phyloP scores from a whole-genome alignment of 2,329 filamentous ascomycete genomes.

The Colletotrichum agaves region DNA sequence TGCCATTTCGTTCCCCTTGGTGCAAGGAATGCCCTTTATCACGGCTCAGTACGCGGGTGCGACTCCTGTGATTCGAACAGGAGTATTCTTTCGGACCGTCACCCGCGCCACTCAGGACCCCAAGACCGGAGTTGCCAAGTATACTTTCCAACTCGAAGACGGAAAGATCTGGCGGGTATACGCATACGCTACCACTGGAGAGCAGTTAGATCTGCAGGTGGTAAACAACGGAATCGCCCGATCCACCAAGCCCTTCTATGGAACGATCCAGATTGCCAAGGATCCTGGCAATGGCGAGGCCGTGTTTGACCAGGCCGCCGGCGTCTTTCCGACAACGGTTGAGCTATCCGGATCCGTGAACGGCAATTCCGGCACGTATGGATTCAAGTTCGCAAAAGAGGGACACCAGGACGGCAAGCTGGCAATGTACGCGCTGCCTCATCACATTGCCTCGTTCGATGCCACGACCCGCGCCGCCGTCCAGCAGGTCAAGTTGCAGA shows the following conservation, averaged over 20 bases:
- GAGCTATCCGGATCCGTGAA: slow-evolving; percentile 71
- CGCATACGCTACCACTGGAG: slow-evolving; percentile 68
- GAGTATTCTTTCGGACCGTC: slow-evolving; percentile 78
- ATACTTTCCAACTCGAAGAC: slow-evolving; percentile 77
- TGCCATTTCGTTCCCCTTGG: slow-evolving; percentile 79
- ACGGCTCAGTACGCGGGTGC: slow-evolving; percentile 79
- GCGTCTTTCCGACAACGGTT: slow-evolving; percentile 76
- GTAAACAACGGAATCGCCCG: slow-evolving; percentile 73
- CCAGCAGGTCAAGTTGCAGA: slow-evolving; percentile 72
- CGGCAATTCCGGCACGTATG: slow-evolving; percentile 75
- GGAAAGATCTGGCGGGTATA: slow-evolving; percentile 84
- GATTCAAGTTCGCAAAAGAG: slow-evolving; percentile 76
- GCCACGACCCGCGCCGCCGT: slow-evolving; percentile 59
- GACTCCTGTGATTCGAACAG: slow-evolving; percentile 78
- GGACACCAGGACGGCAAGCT: slow-evolving; percentile 71
- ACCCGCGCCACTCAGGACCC: slow-evolving; percentile 65
- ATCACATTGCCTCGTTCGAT: slow-evolving; percentile 84
- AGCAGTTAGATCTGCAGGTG: slow-evolving; percentile 74
- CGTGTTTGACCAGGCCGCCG: slow-evolving; percentile 79
- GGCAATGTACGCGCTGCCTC: slow-evolving; percentile 88
- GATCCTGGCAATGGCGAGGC: slow-evolving; percentile 73
- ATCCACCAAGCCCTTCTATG: slow-evolving; percentile 75
- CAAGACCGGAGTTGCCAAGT: slow-evolving; percentile 78
- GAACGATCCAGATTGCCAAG: slow-evolving; percentile 86
- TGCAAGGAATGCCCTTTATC: slow-evolving; percentile 90